Percentiles rank a stretch among this genome's conserved stretches.
These are phyloP conservation scores for Xylariaceae sp. DNA, from an alignment of 2,329 filamentous ascomycete genomes.

Conservation along the genomic window DNA sequence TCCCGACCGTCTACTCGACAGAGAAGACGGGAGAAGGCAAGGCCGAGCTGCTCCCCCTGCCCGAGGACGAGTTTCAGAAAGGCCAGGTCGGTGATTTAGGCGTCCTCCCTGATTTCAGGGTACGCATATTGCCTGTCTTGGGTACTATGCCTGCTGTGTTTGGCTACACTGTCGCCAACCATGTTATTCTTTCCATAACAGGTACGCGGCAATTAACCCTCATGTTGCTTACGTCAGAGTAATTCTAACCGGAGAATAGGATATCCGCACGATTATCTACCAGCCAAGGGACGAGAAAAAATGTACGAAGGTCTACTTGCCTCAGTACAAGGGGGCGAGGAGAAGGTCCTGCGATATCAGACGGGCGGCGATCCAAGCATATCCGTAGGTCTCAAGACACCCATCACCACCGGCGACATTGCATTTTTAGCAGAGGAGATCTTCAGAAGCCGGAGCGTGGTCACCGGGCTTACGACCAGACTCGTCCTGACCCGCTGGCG, in stretches of 20 bases:
- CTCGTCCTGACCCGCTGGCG: conserved; percentile 78
- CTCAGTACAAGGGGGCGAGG: conserved; percentile 70
- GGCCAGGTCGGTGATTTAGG: conserved; percentile 82
- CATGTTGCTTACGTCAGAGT: neutral
- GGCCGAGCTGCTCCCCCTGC: conserved; percentile 77
- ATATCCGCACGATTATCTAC: conserved; percentile 81
- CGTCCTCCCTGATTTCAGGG: conserved; percentile 85
- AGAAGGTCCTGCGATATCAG: conserved; percentile 58
- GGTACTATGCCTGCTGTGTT: conserved; percentile 98
- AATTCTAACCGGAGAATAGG: conserved; percentile 38
- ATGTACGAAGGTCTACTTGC: conserved; percentile 83
- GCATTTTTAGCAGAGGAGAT: conserved; percentile 88
- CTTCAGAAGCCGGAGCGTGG: conserved; percentile 72
- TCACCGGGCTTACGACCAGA: conserved; percentile 76
- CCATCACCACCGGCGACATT: conserved; percentile 73
- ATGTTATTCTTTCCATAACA: conserved; percentile 75
- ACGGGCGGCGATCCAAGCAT: conserved; percentile 43
- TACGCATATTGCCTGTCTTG: conserved; percentile 88
- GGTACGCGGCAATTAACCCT: conserved; percentile 27
- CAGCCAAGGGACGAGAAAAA: conserved; percentile 78
- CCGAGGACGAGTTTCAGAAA: conserved; percentile 82
- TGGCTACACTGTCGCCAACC: conserved; percentile 85
- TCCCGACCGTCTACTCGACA: conserved; percentile 87
- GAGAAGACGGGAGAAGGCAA: conserved; percentile 89
- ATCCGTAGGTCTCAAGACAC: conserved; percentile 69